Conservation (phyloP, 1,139 yeast species). For the Arxiozyma telluris region DNA sequence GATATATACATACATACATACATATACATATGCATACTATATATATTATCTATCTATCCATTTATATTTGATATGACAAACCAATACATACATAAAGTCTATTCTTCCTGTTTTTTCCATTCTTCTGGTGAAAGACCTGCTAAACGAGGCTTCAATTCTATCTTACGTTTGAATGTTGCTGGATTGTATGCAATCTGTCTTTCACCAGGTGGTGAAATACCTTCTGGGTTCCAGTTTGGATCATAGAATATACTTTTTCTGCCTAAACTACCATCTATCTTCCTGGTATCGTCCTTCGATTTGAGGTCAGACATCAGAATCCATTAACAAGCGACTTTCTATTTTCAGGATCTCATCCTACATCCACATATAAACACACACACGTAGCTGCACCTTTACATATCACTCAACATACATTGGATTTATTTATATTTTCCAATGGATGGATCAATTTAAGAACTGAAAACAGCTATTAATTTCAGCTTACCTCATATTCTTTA, state of each 20-base stretch:
- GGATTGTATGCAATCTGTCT: constrained; percentile 22
- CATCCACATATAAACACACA: neutral
- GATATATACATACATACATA: neutral
- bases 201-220: constrained; percentile 29
- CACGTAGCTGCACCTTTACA: too few relatives aligned
- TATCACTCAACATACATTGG: too few relatives aligned
- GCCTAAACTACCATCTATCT: constrained; percentile 18
- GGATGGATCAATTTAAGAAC: neutral
- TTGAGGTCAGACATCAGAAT: neutral
- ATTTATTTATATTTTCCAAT: too few relatives aligned
- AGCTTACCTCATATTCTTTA: neutral
- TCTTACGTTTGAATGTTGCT: constrained; percentile 15
- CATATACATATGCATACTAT: too few relatives aligned
- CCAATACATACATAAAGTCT: neutral
- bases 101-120: neutral
- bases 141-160: constrained; percentile 9
- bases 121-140: constrained; percentile 9
- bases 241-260: constrained; percentile 35
- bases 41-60: too few relatives aligned
- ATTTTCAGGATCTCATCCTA: neutral
- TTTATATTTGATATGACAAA: too few relatives aligned
- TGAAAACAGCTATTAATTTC: too few relatives aligned
- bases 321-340: neutral
- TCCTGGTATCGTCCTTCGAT: neutral
- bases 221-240: constrained; percentile 38